Evolutionary conservation across 2,329 filamentous ascomycete genomes (phyloP).

Genomic region (Sclerotinia nivalis): DNA sequence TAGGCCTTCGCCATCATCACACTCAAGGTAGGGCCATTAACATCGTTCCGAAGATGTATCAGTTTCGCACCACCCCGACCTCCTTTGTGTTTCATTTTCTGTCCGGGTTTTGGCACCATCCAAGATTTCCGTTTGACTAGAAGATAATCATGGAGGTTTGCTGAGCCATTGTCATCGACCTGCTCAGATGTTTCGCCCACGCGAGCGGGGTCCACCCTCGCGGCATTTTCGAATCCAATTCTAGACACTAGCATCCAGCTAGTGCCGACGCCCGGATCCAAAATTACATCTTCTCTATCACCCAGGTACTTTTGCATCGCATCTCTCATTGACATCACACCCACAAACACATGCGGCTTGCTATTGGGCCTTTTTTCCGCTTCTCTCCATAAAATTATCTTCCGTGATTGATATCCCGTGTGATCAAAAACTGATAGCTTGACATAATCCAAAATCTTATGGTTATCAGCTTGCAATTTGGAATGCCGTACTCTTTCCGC

Average conservation of each 20-base stretch:
- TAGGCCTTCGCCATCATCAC: conserved; percentile 5
- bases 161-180: not conserved
- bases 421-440: not conserved
- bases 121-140: conserved; percentile 13
- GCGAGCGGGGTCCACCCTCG: not conserved
- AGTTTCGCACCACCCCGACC: conserved; percentile 11
- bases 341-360: not conserved
- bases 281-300: not conserved
- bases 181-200: not conserved
- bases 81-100: not conserved
- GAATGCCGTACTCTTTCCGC: not conserved
- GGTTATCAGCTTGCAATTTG: not conserved
- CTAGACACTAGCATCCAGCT: conserved; percentile 17
- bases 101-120: conserved; percentile 11
- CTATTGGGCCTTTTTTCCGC: not conserved
- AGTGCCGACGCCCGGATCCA: not conserved
- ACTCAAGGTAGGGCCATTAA: not conserved
- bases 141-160: not conserved
- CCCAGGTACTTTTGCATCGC: not conserved
- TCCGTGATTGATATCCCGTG: not conserved
- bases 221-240: not conserved
- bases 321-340: not conserved
- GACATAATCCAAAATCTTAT: conserved; percentile 2
- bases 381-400: conserved; percentile 10
- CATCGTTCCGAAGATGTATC: not conserved